These are phyloP conservation scores for Blyttiomyces sp. DNA, from an alignment of 371 early-diverging fungal genomes.

Conservation along the genomic window DNA sequence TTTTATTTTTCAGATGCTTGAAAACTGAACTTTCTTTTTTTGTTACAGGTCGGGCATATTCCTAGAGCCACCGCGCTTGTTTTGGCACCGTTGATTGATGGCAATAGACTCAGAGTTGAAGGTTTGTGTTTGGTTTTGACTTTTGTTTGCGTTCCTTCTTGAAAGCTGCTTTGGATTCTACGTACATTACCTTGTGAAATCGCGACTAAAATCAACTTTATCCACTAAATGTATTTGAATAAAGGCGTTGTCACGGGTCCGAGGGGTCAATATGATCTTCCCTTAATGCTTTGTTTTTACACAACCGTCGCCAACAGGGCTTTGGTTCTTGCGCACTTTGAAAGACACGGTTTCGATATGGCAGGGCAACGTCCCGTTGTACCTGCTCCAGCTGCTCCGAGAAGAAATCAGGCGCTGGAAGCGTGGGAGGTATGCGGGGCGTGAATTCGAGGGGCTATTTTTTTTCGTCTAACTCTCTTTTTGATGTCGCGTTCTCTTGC, in stretches of 20 bases:
- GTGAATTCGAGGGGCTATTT: not conserved
- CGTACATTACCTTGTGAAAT: not conserved
- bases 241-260: not conserved
- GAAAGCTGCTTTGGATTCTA: not conserved
- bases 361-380: not conserved
- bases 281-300: not conserved
- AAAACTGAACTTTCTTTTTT: not conserved
- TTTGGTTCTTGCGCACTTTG: too few relatives aligned
- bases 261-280: not conserved
- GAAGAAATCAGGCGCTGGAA: not conserved
- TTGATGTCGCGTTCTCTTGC: not conserved
- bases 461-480: not conserved
- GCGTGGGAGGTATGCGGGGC: not conserved
- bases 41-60: slow-evolving; percentile 8
- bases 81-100: slow-evolving; percentile 3
- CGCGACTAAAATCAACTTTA: not conserved
- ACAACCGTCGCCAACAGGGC: not conserved
- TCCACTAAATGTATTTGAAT: too few relatives aligned
- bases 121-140: not conserved
- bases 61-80: not conserved
- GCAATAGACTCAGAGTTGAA: not conserved
- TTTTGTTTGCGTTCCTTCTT: not conserved
- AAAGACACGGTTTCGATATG: too few relatives aligned
- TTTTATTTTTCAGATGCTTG: not conserved
- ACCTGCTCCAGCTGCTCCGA: not conserved